Evolutionary conservation across 129 eudicot genomes (phyloP), one percentile per base, ranked within the genome.

Genomic region (Dittrichia graveolens): DNA sequence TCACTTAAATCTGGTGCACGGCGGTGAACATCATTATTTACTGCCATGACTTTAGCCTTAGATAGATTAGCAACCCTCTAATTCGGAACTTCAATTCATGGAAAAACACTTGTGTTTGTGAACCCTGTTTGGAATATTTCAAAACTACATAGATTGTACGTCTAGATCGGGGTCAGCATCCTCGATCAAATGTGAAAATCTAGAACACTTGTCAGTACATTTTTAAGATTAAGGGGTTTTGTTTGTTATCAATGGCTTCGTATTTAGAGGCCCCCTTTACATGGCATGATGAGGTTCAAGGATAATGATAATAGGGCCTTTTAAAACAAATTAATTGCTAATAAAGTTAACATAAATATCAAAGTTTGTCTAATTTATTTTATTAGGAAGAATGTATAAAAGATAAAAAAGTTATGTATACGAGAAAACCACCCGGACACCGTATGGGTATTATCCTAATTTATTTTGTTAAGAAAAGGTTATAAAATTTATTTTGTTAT

Each of bases 1-100:
- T 63, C 78, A 10, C 60, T 78, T 56, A 78, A 78, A 71, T 44
- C 61, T 12, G 73, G 77, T 50, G 73, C 40, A 19, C 55, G 78
- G 4, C 60, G 73, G 43, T 71, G 82, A 76, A 44, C 18, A 52
- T 54, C 15, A 4, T n/a, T 13, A 39, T 44, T 39, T 7, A 46
- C 5, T 9, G 63, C 54, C 42, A 60, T 55, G 58, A 78, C 72
- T 50, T 67, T 71, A 64, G 44, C 72, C 39, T 65, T 42, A 71
- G 58, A 71, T 71, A 78, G 77, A 38, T 62, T 61, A 62, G 39
- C 58, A 61, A 41, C 8, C 12, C 40, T 41, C 48, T 14, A 15
- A 47, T 73, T 39, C 16, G 37, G 53, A 76, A 55, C 59, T 41
- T 59, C 40, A 4, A 6, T 43, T 55, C 43, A 70, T 67, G 73